A percentile compares a stretch with the other conserved stretches of the same genome.
Conservation (phyloP, 805 yeast genomes). For the Candida bentonensis region DNA sequence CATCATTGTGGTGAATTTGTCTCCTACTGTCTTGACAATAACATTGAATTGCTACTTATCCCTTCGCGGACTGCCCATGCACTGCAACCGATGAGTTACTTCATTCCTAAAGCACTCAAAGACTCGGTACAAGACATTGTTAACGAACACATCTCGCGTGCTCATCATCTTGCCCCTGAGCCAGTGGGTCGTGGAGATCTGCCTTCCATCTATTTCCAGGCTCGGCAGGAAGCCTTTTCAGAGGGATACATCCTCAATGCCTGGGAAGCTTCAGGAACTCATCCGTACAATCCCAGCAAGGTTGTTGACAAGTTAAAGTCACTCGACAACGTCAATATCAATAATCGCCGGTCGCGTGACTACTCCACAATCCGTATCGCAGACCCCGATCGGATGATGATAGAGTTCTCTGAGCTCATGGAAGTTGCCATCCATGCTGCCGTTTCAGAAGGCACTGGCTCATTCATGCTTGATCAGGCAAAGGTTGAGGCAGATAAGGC, state of each 20-base stretch:
- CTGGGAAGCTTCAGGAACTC: slow-evolving; percentile 1
- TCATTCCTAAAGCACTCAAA: background rate
- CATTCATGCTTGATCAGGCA: background rate
- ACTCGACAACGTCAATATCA: background rate
- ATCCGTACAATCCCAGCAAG: background rate
- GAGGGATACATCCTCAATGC: background rate
- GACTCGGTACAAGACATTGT: background rate
- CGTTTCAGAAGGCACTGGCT: background rate
- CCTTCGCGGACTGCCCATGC: background rate
- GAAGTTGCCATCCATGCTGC: slow-evolving; percentile 1
- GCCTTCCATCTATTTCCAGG: background rate
- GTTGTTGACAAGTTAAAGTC: background rate
- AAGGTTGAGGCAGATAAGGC: background rate
- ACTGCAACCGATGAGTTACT: background rate
- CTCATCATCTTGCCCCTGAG: background rate
- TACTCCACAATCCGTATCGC: background rate
- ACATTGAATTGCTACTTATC: background rate
- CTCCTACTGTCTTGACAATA: background rate
- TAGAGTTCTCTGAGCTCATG: background rate
- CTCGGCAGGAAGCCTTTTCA: background rate
- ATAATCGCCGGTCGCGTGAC: background rate
- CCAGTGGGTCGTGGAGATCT: background rate
- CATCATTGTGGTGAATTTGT: slow-evolving; percentile 1
- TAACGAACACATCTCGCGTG: background rate
- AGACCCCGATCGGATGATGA: background rate